Percentiles rank a stretch among this genome's conserved stretches.
phyloP scores from a whole-genome alignment of 306 rosid species.

The Potentilla sterilis region DNA sequence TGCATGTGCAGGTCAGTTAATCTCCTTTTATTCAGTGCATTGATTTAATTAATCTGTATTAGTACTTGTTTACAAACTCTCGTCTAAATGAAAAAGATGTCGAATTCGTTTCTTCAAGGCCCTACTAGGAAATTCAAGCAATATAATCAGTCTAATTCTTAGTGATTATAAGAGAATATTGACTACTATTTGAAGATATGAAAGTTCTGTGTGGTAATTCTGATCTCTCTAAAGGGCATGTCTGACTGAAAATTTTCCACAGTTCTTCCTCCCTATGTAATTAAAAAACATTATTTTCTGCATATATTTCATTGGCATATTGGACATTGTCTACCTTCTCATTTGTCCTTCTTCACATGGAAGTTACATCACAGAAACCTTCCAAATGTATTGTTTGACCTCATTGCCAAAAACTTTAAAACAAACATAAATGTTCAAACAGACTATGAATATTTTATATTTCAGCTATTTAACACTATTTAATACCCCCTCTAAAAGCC shows the following conservation, averaged over 20 bases:
- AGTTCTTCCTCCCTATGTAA: background rate
- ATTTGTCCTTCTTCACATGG: conserved; percentile 20
- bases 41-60: background rate
- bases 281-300: background rate
- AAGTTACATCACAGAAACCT: conserved; percentile 25
- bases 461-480: background rate
- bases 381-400: conserved; percentile 32
- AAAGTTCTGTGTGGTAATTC: conserved; percentile 10
- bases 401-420: conserved; percentile 8
- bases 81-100: background rate
- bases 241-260: conserved; percentile 3
- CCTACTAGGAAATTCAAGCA: conserved; percentile 23
- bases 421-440: conserved; percentile 3
- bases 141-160: conserved; percentile 17
- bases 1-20: conserved; percentile 24
- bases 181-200: background rate
- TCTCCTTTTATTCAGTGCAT: background rate
- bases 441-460: conserved; percentile 9
- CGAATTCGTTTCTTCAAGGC: conserved; percentile 5
- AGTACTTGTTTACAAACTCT: background rate
- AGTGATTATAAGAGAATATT: background rate
- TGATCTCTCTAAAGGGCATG: conserved; percentile 2
- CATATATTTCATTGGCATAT: background rate
- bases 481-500: conserved; percentile 10
- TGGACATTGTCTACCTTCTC: conserved; percentile 12